Evolutionary conservation across 371 early-diverging fungal species (phyloP), one percentile per base, ranked within the genome.

Genomic region (Mortierella sp.): DNA sequence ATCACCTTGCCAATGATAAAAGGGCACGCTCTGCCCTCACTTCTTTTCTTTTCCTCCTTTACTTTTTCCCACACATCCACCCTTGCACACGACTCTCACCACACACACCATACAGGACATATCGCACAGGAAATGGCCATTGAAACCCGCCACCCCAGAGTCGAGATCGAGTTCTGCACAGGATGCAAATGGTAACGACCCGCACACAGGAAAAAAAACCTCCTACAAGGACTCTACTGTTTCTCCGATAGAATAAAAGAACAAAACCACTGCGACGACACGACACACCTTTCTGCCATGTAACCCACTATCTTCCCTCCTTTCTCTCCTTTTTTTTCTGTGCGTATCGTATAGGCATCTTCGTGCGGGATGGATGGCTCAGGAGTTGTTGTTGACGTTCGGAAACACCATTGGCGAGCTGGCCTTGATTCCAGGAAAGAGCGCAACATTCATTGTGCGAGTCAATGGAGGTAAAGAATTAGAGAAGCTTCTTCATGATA

Each of bases 321-420:
- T 64, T 24, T 72, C 44, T 55, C 50, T 64, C 54, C 40, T 54
- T 43, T 46, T 74, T 53, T 61, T 55, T 50, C 19, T 40, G 21
- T 50, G 21, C 13, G 34, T 19, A 24, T 6, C 19, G 5, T 37
- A 61, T 54, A 88, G 91, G 91, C 88, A 88, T 48, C 76, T 91
- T 76, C 91, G 91, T 40, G 90, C 89, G 82, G 95, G 93, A 48
- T 95, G 95, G 95, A 90, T 90, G 88, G 93, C 93, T 9, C 95
- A 95, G 72, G 95, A 95, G 75, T 80, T 95, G 34, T 87, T 95
- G 46, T 90, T 91, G 21, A 95, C 95, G 5, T 95, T 95, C 81
- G 90, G 90, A 46, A 90, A 88, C 53, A 78, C 82, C 6, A 89
- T 95, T 69, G 93, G 94, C 31, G 94, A 94, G 61, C 82, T 95